Base-by-base conservation (phyloP, 1,284 basidiomycete genomes). In the Taiwanofungus camphoratus region DNA sequence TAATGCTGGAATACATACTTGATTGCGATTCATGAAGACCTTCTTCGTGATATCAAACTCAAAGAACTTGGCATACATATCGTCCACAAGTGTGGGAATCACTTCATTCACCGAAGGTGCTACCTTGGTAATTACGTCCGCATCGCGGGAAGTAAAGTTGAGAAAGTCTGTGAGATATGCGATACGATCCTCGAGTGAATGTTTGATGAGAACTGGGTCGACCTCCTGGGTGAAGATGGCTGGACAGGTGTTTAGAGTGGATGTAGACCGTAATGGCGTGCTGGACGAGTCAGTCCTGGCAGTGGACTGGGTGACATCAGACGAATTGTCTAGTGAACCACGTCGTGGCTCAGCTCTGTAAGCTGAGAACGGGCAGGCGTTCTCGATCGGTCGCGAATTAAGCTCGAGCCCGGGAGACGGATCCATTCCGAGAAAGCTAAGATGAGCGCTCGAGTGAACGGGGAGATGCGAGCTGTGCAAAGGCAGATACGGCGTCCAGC, bases 31-130 rank as follows among this genome's bases (percentile, higher is more conserved):
- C 59, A 65, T 55, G 47, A 65, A 66, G 4, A 66, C 63, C 53
- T 70, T 65, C 49, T 70, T 66, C 13, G 71, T 75, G 44, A 74
- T 68, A 42, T 69, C 68, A 51, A 71, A 74, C 45, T 67, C 66
- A 39, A 74, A 63, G 5, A 74, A 60, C 50, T 73, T 75, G 27
- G 63, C 61, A 48, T 75, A 74, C 40, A 74, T 63, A 6, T 60
- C 55, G 49, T 75, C 71, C 30, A 75, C 68, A 21, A 73, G 57
- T 13, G 53, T 42, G 0, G 71, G 69, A 15, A 73, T 69, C 20
- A 70, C 57, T 0, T 66, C 67, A 19, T 66, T 64, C 11, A 75
- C 61, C n/a, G 64, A 48, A 1, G 67, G 64, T 18, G 61, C 61
- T 2, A 71, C 63, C 31, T 69, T 63, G 34, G 64, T 66, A 23